Percentiles rank a stretch among this genome's conserved stretches.
phyloP scores from a whole-genome alignment of 1,284 basidiomycete species.

The Schizophyllum commune region DNA sequence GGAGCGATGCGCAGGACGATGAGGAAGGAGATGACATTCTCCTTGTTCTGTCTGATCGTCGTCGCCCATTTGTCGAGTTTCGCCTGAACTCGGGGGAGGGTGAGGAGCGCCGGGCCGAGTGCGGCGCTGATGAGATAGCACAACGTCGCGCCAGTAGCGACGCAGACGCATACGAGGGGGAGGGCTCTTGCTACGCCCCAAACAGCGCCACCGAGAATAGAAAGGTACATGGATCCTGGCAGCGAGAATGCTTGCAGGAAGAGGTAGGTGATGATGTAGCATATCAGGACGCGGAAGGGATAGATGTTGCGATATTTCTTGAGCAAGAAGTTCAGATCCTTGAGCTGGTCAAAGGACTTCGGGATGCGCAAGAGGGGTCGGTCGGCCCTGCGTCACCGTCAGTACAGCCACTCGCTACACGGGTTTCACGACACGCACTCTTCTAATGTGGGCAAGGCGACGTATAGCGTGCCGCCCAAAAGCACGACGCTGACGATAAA shows the following conservation, averaged over 20 bases:
- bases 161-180: conserved; percentile 86
- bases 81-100: conserved; percentile 77
- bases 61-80: conserved; percentile 76
- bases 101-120: conserved; percentile 83
- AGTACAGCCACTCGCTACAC: conserved; percentile 8
- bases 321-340: conserved; percentile 72
- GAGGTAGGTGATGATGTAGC: conserved; percentile 83
- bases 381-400: conserved; percentile 48
- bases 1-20: conserved; percentile 93
- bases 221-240: conserved; percentile 97
- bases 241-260: conserved; percentile 97
- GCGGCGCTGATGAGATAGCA: conserved; percentile 91
- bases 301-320: conserved; percentile 88
- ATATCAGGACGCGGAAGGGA: conserved; percentile 73
- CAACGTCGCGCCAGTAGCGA: conserved; percentile 85
- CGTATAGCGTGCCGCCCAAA: conserved; percentile 69
- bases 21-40: conserved; percentile 83
- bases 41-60: conserved; percentile 63
- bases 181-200: conserved; percentile 91
- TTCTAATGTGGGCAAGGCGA: conserved; percentile 74
- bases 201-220: conserved; percentile 92
- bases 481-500: conserved; percentile 65
- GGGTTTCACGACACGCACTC: conserved; percentile 44
- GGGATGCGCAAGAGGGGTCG: conserved; percentile 70
- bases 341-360: conserved; percentile 75